Conservation (phyloP, 208 protist species). For the Trypanosoma boissoni region DNA sequence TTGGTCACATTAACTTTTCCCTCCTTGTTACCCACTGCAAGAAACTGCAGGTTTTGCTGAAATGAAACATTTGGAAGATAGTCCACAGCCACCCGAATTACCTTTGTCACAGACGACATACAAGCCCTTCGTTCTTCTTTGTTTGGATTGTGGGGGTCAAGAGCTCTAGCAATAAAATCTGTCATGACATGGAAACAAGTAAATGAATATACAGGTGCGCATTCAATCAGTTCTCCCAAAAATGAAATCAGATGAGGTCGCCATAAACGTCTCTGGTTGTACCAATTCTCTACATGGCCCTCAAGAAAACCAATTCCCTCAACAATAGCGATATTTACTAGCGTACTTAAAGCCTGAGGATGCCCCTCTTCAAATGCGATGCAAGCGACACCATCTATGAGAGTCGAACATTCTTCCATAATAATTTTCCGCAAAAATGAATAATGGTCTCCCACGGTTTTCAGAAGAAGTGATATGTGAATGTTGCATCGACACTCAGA, state of each 20-base stretch:
- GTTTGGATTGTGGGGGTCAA: constrained; percentile 37
- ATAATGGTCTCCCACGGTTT: constrained; percentile 21
- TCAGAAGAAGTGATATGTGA: constrained; percentile 9
- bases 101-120: constrained; percentile 32
- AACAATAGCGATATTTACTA: constrained; percentile 17
- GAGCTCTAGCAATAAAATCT: constrained; percentile 27
- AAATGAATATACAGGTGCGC: constrained; percentile 18
- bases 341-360: constrained; percentile 13
- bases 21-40: constrained; percentile 59
- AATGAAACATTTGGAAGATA: constrained; percentile 73
- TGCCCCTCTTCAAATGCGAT: constrained; percentile 20
- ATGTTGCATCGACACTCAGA: background rate
- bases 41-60: constrained; percentile 60
- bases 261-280: constrained; percentile 20
- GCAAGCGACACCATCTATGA: constrained; percentile 19
- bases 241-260: constrained; percentile 23
- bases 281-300: constrained; percentile 20
- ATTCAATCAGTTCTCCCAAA: constrained; percentile 23
- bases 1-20: constrained; percentile 68
- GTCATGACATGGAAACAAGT: constrained; percentile 21
- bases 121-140: constrained; percentile 37
- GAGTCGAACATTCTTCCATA: constrained; percentile 1
- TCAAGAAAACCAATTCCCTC: constrained; percentile 21
- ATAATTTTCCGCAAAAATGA: constrained; percentile 5
- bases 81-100: constrained; percentile 40